Base-by-base conservation (phyloP, 345 rosid genomes). In the Mercurialis annua region DNA sequence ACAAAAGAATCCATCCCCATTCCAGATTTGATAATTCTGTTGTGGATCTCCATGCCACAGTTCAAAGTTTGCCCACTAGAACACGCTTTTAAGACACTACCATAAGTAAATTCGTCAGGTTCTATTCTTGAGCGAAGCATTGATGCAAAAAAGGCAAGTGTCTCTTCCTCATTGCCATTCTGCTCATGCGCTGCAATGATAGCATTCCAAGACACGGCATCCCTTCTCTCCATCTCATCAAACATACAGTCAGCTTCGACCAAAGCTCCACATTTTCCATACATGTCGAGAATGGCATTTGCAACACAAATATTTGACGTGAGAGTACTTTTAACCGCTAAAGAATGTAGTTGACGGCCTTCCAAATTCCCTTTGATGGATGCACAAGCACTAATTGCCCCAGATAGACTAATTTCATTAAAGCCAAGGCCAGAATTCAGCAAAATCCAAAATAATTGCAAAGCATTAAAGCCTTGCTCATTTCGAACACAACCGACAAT, bases 161-260 rank as follows among this genome's bases (percentile, higher is more conserved):
- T 89, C 57, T 81, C 83, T 62, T 23, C 76, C 74, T 80, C 85
- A 26, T 75, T 74, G 31, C 87, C 86, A 62, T 89, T 93, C 84
- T 89, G 97, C 70, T 84, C 95, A 69, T 85, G 80, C 29, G 94
- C 95, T 47, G 99, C 82, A 52, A 93, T 90, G 55, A 93, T 76
- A 38, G 97, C 91, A 74, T 93, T 93, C 99, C 99, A 93, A 53
- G 97, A 87, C 53, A 93, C 87, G 50, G 82, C 86, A 77, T 93
- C 96, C 59, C 89, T 84, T 74, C 70, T 78, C 26, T 75, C 78
- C 99, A 93, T 91, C 80, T 85, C 92, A 70, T 85, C 65, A 50
- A 90, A 89, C 48, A 86, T 66, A 26, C 46, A 10, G 69, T 76
- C 78, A 17, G 95, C 97, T 78, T 91, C 99, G 17, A 20, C 46